Conservation (phyloP, 495 filamentous ascomycete genomes). For the Annulohypoxylon stygium region DNA sequence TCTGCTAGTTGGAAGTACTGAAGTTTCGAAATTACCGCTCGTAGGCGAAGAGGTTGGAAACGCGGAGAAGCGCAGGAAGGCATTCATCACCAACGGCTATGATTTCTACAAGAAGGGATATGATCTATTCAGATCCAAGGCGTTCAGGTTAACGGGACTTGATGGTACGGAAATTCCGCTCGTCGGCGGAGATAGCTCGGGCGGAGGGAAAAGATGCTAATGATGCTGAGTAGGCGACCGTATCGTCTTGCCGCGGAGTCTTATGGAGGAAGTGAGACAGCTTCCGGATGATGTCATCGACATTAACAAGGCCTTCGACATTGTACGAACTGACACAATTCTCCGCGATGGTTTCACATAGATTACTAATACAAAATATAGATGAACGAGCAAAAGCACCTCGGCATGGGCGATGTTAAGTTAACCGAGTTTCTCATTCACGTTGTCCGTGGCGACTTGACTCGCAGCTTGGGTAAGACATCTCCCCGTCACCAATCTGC, state of each 20-base stretch:
- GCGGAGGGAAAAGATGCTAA: constrained; percentile 4
- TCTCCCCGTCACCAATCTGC: background rate
- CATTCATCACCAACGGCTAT: constrained; percentile 43
- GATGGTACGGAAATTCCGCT: constrained; percentile 40
- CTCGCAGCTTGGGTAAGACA: constrained; percentile 37
- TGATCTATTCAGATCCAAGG: constrained; percentile 53
- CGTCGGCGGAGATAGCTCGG: background rate
- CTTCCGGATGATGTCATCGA: constrained; percentile 56
- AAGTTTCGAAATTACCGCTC: constrained; percentile 45
- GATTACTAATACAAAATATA: constrained; percentile 17
- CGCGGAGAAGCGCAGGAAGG: constrained; percentile 52
- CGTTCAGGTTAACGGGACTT: constrained; percentile 51
- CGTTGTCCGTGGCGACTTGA: constrained; percentile 35
- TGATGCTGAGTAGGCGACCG: constrained; percentile 27
- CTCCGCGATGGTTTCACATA: background rate
- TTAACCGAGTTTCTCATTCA: constrained; percentile 24
- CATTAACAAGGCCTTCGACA: constrained; percentile 50
- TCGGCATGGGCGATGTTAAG: constrained; percentile 16
- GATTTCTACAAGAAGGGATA: constrained; percentile 54
- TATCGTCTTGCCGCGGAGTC: constrained; percentile 53
- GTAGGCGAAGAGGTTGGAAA: constrained; percentile 50
- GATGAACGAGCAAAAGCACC: constrained; percentile 37
- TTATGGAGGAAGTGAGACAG: constrained; percentile 53
- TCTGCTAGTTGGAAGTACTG: constrained; percentile 26
- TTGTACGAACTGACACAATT: constrained; percentile 30